Percentiles rank a stretch among this genome's conserved stretches.
Conservation (phyloP, 202 grass and related monocot genomes). For the Hordeum pubiflorum region DNA sequence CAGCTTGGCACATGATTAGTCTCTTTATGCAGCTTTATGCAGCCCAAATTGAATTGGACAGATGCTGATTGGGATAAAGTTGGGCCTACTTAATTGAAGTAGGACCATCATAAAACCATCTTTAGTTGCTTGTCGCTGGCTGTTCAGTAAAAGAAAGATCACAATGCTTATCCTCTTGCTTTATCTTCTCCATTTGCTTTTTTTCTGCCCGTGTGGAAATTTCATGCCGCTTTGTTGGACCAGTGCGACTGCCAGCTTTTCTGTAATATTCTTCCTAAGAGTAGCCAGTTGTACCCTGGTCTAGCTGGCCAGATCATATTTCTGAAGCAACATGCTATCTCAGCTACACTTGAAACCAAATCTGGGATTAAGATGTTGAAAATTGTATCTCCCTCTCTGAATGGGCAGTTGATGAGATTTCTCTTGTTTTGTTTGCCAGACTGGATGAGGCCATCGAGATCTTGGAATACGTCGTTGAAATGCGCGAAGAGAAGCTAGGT, state of each 20-base stretch:
- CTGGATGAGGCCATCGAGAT: constrained; percentile 86
- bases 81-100: constrained; percentile 38
- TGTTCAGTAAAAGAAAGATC: constrained; percentile 27
- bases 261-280: constrained; percentile 26
- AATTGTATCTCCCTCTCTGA: background rate
- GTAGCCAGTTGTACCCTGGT: background rate
- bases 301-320: constrained; percentile 28
- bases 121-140: constrained; percentile 40
- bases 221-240: constrained; percentile 45
- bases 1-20: constrained; percentile 36
- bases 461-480: constrained; percentile 78
- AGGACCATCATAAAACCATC: constrained; percentile 32
- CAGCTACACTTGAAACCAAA: background rate
- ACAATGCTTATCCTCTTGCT: constrained; percentile 39
- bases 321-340: background rate
- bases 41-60: constrained; percentile 27
- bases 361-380: background rate
- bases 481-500: constrained; percentile 92
- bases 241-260: constrained; percentile 37
- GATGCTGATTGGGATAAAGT: constrained; percentile 43
- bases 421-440: constrained; percentile 38
- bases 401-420: background rate
- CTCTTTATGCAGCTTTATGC: constrained; percentile 30
- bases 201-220: constrained; percentile 35
- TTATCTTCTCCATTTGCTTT: constrained; percentile 36